Base-by-base conservation (phyloP, 345 rosid species). In the Ailanthus altissimus region DNA sequence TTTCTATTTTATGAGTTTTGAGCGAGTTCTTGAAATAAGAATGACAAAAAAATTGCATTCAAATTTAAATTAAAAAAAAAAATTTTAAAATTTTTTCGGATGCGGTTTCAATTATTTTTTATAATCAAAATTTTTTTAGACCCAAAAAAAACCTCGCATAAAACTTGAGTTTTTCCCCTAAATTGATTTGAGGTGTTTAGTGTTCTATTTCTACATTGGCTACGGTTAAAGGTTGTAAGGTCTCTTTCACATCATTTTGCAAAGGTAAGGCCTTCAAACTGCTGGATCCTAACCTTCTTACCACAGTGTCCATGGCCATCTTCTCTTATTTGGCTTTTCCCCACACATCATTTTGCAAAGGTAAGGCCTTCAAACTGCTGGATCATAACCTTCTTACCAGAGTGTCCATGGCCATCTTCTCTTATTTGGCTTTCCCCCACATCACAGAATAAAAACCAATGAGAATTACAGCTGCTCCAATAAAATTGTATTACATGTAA, bases 351-450 rank as follows among this genome's bases (percentile, higher is more conserved):
- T n/a, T n/a, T 67, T 77, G 77, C 77, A 90, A 81, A 70, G 88
- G 88, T 21, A 84, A 77, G 23, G 49, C 81, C 64, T 73, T 85
- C 77, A 68, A 78, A 74, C 78, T 79, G 68, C 81, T 70, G 28
- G 83, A 80, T 74, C 77, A 77, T 45, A 49, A 65, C 58, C 36
- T 57, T 32, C n/a, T 60, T 7, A 57, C 78, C 49, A 43, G 60
- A 49, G 38, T 15, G 58, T 77, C 81, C 73, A 21, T 70, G 54
- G 53, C 79, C 5, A 70, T 49, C 58, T 78, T 82, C 53, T 32
- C 81, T 53, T 87, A 89, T 75, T 84, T 81, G 68, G 86, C 84
- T 77, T 86, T 87, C 45, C 86, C 92, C 94, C 94, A 85, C 75
- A 85, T 79, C 77, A 88, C 89, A 6, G 77, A 81, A 80, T 90